These are phyloP conservation scores for Sugiyamaella xylanicola DNA, from an alignment of 1,139 yeast genomes.

Conservation along the genomic window DNA sequence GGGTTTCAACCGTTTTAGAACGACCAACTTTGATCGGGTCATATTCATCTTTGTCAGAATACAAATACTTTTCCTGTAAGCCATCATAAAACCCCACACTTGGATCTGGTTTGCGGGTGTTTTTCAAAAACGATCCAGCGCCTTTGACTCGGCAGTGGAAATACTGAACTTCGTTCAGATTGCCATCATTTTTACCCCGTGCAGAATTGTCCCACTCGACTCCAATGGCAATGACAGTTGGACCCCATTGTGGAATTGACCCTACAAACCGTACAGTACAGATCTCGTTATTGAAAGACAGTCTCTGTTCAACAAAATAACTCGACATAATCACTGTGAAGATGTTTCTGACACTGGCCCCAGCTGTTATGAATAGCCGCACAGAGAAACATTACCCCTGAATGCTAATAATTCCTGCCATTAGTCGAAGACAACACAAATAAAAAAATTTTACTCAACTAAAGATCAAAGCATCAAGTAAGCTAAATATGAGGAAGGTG, in stretches of 20 bases:
- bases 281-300: constrained; percentile 51
- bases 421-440: too few species aligned
- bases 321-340: too few species aligned
- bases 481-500: too few species aligned
- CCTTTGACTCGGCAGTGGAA: constrained; percentile 44
- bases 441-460: too few species aligned
- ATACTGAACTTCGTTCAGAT: constrained; percentile 48
- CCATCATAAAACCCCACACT: constrained; percentile 51
- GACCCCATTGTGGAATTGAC: constrained; percentile 59
- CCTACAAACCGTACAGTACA: constrained; percentile 73
- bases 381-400: not conserved
- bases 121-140: constrained; percentile 72
- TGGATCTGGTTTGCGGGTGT: constrained; percentile 41
- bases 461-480: too few species aligned
- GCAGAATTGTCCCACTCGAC: constrained; percentile 79
- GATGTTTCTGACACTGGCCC: too few species aligned
- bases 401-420: too few species aligned
- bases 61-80: constrained; percentile 51
- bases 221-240: constrained; percentile 59
- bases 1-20: constrained; percentile 57
- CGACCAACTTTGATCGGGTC: constrained; percentile 42
- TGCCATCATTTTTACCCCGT: constrained; percentile 63
- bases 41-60: constrained; percentile 36
- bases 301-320: constrained; percentile 47
- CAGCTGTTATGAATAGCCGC: too few species aligned